phyloP scores from a whole-genome alignment of 2,329 filamentous ascomycete species.

The Fusarium tjaetaba region DNA sequence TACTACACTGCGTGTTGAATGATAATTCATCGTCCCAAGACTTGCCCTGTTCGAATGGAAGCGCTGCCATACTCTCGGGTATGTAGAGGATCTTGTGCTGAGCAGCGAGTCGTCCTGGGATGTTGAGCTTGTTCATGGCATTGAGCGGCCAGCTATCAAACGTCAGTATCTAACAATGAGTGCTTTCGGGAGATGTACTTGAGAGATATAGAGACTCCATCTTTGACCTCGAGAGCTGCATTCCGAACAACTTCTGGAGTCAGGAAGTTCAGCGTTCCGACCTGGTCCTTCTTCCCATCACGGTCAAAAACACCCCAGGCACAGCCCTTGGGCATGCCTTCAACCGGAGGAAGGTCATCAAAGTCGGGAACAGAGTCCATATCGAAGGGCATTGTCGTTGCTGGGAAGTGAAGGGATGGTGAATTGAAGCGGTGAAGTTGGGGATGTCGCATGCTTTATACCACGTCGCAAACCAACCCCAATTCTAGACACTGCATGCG shows the following conservation, averaged over 20 bases:
- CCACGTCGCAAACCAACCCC: not conserved
- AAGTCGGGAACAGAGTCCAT: constrained; percentile 19
- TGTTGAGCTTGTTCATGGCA: constrained; percentile 44
- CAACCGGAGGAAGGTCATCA: constrained; percentile 42
- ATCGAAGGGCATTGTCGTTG: not conserved
- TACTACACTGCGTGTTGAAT: constrained; percentile 66
- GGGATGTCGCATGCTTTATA: constrained; percentile 6
- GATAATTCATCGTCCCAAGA: constrained; percentile 59
- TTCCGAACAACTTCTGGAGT: constrained; percentile 53
- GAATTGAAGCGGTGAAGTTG: not conserved
- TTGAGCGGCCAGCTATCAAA: constrained; percentile 24
- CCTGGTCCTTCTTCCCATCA: constrained; percentile 58
- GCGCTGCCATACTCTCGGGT: constrained; percentile 20
- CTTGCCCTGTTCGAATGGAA: constrained; percentile 32
- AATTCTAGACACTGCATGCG: not conserved
- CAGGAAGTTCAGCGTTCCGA: constrained; percentile 64
- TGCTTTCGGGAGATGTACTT: constrained; percentile 50
- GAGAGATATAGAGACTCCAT: constrained; percentile 61
- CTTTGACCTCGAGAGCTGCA: constrained; percentile 39
- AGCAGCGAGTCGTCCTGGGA: constrained; percentile 25
- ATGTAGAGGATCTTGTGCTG: constrained; percentile 52
- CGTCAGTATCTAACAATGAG: not conserved
- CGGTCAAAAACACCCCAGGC: constrained; percentile 62
- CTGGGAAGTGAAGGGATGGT: not conserved
- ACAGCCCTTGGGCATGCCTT: constrained; percentile 58